Conservation (phyloP, 176 grass and related monocot genomes). For the Hsuehochloa calcarea region DNA sequence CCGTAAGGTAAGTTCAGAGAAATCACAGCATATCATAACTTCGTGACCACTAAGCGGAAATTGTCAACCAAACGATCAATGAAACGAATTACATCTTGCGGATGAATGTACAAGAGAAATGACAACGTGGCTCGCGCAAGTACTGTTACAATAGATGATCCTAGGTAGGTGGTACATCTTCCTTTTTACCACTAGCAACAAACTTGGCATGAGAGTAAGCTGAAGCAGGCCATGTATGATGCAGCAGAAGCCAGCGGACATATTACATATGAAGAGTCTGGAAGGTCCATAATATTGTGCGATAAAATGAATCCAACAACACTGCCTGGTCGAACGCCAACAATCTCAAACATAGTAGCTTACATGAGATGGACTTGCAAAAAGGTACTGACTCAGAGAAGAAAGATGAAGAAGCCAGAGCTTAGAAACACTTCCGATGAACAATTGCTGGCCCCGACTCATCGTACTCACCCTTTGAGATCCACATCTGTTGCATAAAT, state of each 20-base stretch:
- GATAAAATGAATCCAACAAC: conserved; percentile 28
- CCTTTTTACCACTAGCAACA: not conserved
- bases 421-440: conserved; percentile 55
- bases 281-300: conserved; percentile 24
- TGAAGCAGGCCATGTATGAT: conserved; percentile 6
- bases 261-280: not conserved
- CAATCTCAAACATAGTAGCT: conserved; percentile 42
- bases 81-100: not conserved
- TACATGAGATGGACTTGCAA: conserved; percentile 26
- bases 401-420: conserved; percentile 8
- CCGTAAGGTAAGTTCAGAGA: not conserved
- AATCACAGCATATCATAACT: not conserved
- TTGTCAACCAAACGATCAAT: conserved; percentile 11
- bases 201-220: conserved; percentile 21
- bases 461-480: conserved; percentile 50
- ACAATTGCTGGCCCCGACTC: conserved; percentile 49
- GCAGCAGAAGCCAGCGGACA: conserved; percentile 32
- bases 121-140: not conserved
- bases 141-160: conserved; percentile 6
- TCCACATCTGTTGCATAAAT: conserved; percentile 48
- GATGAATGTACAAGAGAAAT: conserved; percentile 27
- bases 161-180: not conserved
- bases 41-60: not conserved
- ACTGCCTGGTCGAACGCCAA: conserved; percentile 29
- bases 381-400: conserved; percentile 29